Conservation (phyloP, 768 basidiomycete species). For the Roridomyces roridus region DNA sequence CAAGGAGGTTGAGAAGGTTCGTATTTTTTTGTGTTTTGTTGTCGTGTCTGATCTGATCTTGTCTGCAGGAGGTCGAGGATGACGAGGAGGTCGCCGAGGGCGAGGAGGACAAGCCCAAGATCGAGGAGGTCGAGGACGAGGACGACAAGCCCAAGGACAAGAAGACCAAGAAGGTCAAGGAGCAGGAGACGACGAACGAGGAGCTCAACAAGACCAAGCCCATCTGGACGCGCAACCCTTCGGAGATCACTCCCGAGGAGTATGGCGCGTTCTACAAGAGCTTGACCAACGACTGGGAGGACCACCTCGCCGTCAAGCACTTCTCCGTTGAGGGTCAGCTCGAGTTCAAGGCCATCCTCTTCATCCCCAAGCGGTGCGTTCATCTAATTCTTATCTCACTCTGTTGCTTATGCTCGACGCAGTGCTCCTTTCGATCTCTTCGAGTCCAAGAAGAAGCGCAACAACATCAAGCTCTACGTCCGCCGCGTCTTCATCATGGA, state of each 20-base stretch:
- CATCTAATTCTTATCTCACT: background rate
- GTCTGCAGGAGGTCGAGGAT: conserved; percentile 83
- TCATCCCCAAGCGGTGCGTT: conserved; percentile 90
- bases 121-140: conserved; percentile 85
- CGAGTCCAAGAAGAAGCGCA: conserved; percentile 99
- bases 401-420: conserved; percentile 15
- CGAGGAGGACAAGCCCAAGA: conserved; percentile 78
- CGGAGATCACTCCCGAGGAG: conserved; percentile 91
- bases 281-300: conserved; percentile 99
- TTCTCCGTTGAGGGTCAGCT: conserved; percentile 99
- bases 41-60: background rate
- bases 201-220: conserved; percentile 99
- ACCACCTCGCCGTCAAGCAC: conserved; percentile 99
- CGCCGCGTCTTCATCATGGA: conserved; percentile 99
- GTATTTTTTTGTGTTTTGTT: conserved; percentile 27
- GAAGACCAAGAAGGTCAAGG: conserved; percentile 95
- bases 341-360: conserved; percentile 99
- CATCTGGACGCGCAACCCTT: conserved; percentile 98
- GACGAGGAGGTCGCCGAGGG: conserved; percentile 78
- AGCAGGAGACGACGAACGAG: conserved; percentile 85
- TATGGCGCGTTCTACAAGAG: conserved; percentile 99
- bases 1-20: conserved; percentile 99
- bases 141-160: conserved; percentile 87
- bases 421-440: conserved; percentile 99
- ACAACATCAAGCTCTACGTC: conserved; percentile 99